Conservation (phyloP, 164 flowering plant genomes). For the Sedum album region DNA sequence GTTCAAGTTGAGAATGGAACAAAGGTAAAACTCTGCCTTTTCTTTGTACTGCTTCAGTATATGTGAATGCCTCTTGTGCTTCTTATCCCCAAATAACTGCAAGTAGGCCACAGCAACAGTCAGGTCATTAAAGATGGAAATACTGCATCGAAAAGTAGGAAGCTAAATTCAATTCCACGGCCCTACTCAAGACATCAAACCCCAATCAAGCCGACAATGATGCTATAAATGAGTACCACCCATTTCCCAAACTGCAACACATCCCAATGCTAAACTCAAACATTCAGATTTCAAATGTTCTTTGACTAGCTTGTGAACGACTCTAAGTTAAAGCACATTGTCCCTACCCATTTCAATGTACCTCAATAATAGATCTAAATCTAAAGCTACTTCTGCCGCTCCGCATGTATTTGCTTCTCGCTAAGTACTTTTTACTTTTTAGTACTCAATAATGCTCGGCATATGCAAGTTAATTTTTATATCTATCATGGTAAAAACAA, state of each 20-base stretch:
- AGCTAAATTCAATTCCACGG: not conserved
- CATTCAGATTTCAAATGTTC: not conserved
- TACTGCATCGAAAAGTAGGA: not conserved
- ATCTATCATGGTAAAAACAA: not conserved
- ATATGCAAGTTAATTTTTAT: too few relatives aligned
- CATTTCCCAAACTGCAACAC: not conserved
- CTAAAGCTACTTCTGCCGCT: not conserved
- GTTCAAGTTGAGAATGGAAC: constrained; percentile 66
- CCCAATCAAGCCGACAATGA: constrained; percentile 8
- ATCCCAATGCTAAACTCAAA: constrained; percentile 3
- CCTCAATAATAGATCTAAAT: not conserved
- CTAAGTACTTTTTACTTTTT: too few relatives aligned
- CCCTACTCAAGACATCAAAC: not conserved
- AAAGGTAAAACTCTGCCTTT: constrained; percentile 70
- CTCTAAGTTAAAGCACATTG: not conserved
- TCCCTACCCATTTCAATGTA: not conserved
- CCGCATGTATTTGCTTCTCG: not conserved
- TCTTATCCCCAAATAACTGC: constrained; percentile 52
- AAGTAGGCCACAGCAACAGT: not conserved
- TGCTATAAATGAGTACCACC: not conserved
- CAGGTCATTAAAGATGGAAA: not conserved
- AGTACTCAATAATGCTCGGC: not conserved
- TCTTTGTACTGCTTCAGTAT: constrained; percentile 51
- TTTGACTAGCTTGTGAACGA: not conserved
- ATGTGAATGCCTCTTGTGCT: constrained; percentile 29